Conservation (phyloP, 257 asterid species). For the Fraxinus cuspidata region DNA sequence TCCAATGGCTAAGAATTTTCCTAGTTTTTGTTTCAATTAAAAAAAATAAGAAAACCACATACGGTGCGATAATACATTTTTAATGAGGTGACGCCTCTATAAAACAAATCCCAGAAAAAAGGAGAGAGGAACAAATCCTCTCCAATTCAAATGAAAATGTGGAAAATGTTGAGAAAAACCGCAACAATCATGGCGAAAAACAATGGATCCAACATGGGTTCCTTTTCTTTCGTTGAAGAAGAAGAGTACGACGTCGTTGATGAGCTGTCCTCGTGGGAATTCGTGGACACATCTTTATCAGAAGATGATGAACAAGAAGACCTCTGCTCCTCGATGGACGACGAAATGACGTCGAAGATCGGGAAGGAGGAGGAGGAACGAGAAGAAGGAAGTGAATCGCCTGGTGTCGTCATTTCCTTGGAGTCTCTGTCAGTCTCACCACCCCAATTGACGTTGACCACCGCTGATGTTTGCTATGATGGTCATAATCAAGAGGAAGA, state of each 20-base stretch:
- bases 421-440: conserved; percentile 39
- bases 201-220: conserved; percentile 33
- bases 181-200: conserved; percentile 35
- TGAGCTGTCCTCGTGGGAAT: conserved; percentile 71
- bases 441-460: conserved; percentile 28
- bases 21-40: not conserved
- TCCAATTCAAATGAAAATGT: conserved; percentile 26
- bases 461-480: conserved; percentile 22
- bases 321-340: conserved; percentile 40
- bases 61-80: not conserved
- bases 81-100: too few species aligned
- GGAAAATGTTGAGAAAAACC: conserved; percentile 44
- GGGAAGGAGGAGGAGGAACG: not conserved
- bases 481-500: conserved; percentile 17
- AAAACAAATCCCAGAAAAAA: not conserved
- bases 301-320: conserved; percentile 50
- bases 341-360: not conserved
- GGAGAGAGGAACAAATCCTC: not conserved
- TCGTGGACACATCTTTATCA: conserved; percentile 56
- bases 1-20: conserved; percentile 2
- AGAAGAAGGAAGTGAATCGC: conserved; percentile 18
- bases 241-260: conserved; percentile 28
- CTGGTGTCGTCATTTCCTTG: conserved; percentile 28
- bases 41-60: not conserved
- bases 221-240: conserved; percentile 22